A percentile compares a stretch with the other conserved stretches of the same genome.
Evolutionary conservation across 2,329 filamentous ascomycete species (phyloP).

Genomic region (Monilinia polystroma): DNA sequence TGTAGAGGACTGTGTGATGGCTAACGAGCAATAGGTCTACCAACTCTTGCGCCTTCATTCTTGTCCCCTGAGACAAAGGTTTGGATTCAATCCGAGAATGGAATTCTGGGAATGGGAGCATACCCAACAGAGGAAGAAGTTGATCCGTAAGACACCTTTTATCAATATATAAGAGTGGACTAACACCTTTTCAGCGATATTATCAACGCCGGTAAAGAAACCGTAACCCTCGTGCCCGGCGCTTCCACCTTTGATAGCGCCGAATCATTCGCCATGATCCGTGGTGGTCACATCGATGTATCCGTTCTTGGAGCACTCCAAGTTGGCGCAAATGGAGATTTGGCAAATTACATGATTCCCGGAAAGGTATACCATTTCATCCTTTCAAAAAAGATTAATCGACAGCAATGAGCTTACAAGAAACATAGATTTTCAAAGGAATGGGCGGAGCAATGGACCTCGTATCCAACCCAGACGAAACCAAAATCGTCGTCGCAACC

Average conservation of each 20-base stretch:
- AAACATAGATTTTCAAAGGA: constrained; percentile 60
- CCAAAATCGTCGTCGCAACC: constrained; percentile 69
- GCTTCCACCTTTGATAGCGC: constrained; percentile 75
- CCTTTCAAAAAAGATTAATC: background rate
- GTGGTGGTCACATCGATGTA: constrained; percentile 77
- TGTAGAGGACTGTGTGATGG: too few species aligned
- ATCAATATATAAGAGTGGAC: too few species aligned
- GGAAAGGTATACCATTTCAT: constrained; percentile 60
- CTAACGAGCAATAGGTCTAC: constrained; percentile 67
- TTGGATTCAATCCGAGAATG: constrained; percentile 85
- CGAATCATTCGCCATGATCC: constrained; percentile 84
- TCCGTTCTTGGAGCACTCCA: constrained; percentile 70
- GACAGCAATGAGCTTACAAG: background rate
- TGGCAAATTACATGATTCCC: constrained; percentile 88
- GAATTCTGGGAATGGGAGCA: constrained; percentile 77
- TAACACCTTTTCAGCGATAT: constrained; percentile 51
- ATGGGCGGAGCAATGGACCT: constrained; percentile 79
- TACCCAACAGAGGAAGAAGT: constrained; percentile 71
- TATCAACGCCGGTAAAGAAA: constrained; percentile 85
- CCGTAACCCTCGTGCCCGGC: constrained; percentile 73
- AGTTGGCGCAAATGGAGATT: constrained; percentile 72
- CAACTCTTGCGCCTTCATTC: constrained; percentile 78
- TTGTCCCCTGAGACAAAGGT: constrained; percentile 67
- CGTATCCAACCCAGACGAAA: constrained; percentile 66
- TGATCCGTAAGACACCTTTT: constrained; percentile 50